A percentile compares a stretch with the other conserved stretches of the same genome.
phyloP scores from a whole-genome alignment of 441 rosid genomes.

The Jatropha multifida region DNA sequence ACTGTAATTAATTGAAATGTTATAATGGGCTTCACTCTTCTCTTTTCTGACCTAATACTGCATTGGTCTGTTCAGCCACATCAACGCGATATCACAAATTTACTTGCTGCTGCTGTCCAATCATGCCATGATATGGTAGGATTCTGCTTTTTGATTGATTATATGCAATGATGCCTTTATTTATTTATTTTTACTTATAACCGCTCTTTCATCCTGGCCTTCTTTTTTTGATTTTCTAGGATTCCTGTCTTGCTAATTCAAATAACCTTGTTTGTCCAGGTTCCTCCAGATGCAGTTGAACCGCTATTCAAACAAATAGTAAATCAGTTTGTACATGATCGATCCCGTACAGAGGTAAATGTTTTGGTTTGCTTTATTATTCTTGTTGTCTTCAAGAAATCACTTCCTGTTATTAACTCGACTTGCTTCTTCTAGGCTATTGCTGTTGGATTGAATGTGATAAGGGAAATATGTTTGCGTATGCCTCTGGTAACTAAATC shows the following conservation, averaged over 20 bases:
- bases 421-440: constrained; percentile 52
- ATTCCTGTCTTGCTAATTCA: constrained; percentile 11
- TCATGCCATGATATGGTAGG: constrained; percentile 81
- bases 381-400: not conserved
- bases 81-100: constrained; percentile 74
- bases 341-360: constrained; percentile 83
- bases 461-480: constrained; percentile 92
- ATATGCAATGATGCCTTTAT: not conserved
- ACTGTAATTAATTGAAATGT: not conserved
- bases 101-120: constrained; percentile 94
- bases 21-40: not conserved
- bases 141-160: constrained; percentile 21
- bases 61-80: constrained; percentile 63
- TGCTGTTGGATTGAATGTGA: constrained; percentile 86
- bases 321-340: constrained; percentile 89
- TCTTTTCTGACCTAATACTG: not conserved
- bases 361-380: not conserved
- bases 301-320: constrained; percentile 90
- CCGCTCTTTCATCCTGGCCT: not conserved
- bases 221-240: not conserved
- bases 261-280: constrained; percentile 42
- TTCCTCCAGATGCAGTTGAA: constrained; percentile 96
- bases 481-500: constrained; percentile 69
- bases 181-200: not conserved
- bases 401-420: constrained; percentile 6